Base-by-base conservation (phyloP, 1,139 yeast genomes). In the Magnusiomyces sp. region DNA sequence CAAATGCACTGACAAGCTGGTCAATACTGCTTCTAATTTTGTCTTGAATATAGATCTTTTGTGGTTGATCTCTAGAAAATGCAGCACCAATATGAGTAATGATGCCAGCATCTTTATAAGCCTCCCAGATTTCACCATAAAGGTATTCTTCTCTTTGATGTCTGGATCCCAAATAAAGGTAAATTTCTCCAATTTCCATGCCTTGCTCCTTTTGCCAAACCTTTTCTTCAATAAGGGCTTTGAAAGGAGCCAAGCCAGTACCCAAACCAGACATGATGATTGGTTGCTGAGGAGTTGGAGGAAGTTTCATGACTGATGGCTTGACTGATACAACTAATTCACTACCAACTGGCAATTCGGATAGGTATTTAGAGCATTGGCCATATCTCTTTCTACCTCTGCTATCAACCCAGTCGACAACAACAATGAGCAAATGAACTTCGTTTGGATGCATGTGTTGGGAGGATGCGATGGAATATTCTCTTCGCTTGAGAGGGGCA, bases 241-340 rank as follows among this genome's bases (percentile, higher is more conserved):
- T 90, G 80, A 92, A 92, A 52, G 98, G 98, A 20, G 98, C 98
- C 61, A 92, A 77, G 56, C 98, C 98, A 51, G 98, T 92, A 70
- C 98, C 98, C 59, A 92, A 76, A 62, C 98, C 98, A 58, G 95
- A 83, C 97, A 92, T 90, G 56, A 92, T 82, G 60, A 92, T 84
- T 32, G 98, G 97, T 66, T 87, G 94, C 45, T 81, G 78, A 10
- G 95, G 76, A 56, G 79, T 75, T 59, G 92, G 85, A 54, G 98
- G 97, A 56, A 90, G 75, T 71, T 90, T 90, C 97, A 92, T 89
- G 45, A 92, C 97, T 13, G 97, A 88, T 19, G 97, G 96, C 70
- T 92, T 92, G 51, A 92, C 97, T 57, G 94, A 82, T 14, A 92
- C 98, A 50, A 89, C 95, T 53, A 92, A 75, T 67, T 88, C 96